These are phyloP conservation scores for Thalassiosira sp. DNA, from an alignment of 352 stramenopile species.

Conservation along the genomic window DNA sequence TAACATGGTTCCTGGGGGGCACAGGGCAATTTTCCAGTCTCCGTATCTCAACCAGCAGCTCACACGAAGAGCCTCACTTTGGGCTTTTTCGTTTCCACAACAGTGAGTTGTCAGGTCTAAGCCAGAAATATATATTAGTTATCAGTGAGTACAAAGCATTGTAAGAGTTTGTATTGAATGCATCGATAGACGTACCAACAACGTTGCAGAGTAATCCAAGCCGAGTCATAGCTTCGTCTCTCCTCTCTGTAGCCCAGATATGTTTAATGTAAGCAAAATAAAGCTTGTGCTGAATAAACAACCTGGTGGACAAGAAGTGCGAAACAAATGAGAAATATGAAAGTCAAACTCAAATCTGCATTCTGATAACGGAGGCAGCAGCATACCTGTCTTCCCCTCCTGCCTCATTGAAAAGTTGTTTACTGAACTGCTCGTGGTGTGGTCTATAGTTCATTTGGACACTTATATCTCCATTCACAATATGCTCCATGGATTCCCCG, in stretches of 20 bases:
- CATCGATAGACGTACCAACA: constrained; percentile 73
- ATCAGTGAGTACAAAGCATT: constrained; percentile 4
- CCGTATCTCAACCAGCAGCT: constrained; percentile 82
- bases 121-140: constrained; percentile 2
- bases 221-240: constrained; percentile 86
- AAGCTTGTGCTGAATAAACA: constrained; percentile 88
- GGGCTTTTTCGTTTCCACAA: constrained; percentile 34
- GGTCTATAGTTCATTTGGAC: constrained; percentile 66
- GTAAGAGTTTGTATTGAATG: background rate
- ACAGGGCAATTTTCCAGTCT: constrained; percentile 77
- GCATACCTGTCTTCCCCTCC: constrained; percentile 72
- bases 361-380: constrained; percentile 1
- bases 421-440: constrained; percentile 65
- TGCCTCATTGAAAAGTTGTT: constrained; percentile 63
- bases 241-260: constrained; percentile 89
- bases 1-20: constrained; percentile 54
- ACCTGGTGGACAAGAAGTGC: constrained; percentile 32
- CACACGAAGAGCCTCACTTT: constrained; percentile 64
- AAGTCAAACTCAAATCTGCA: constrained; percentile 9
- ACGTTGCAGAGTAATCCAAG: constrained; percentile 86
- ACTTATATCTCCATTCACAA: constrained; percentile 61
- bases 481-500: constrained; percentile 53
- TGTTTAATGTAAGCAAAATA: constrained; percentile 96
- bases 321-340: constrained; percentile 15
- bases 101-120: constrained; percentile 56